Evolutionary conservation across 2,329 filamentous ascomycete species (phyloP), one percentile per base, ranked within the genome.

Genomic region (Alternaria brassicicola): DNA sequence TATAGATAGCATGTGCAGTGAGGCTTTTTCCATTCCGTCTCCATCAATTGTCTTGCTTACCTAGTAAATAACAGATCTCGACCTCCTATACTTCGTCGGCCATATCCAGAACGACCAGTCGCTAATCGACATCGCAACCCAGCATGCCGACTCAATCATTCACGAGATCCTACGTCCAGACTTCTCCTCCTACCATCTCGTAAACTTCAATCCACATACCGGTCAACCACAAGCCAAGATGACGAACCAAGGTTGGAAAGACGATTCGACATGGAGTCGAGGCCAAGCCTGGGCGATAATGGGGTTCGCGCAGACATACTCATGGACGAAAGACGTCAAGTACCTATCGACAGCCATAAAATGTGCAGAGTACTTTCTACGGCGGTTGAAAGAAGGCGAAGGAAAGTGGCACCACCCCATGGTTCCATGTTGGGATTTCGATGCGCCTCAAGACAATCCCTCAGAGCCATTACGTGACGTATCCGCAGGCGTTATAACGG

Each of bases 351-450:
- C 82, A 3, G 78, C 83, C 0, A 76, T 78, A 4, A 77, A 77
- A 1, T 71, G 80, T 36, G 81, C 81, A 1, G 73, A 82, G 28
- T 82, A 81, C 55, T 85, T 85, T 58, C 62, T 84, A 2, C 48
- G 66, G 0, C 69, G 79, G 0, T 67, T 84, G 17, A 73, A 77
- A 0, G 68, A 70, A 3, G 76, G 75, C 15, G 66, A 68, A 5
- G 65, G 62, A 0, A 75, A 64, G 30, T 73, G 71, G 64, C 63
- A 68, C 19, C 63, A 71, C 39, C 61, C 52, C 2, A 39, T 73
- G 0, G 78, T 84, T 0, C 81, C 82, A 1, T 74, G 77, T 2
- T 85, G 82, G 83, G 83, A 85, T 53, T 84, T 84, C 42, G 79
- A 84, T 57, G 83, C 82, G 0, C 83, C 82, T 47, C 68, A 70